These are phyloP conservation scores for Neofusicoccum laricinum DNA, from an alignment of 2,329 filamentous ascomycete species.

Conservation along the genomic window DNA sequence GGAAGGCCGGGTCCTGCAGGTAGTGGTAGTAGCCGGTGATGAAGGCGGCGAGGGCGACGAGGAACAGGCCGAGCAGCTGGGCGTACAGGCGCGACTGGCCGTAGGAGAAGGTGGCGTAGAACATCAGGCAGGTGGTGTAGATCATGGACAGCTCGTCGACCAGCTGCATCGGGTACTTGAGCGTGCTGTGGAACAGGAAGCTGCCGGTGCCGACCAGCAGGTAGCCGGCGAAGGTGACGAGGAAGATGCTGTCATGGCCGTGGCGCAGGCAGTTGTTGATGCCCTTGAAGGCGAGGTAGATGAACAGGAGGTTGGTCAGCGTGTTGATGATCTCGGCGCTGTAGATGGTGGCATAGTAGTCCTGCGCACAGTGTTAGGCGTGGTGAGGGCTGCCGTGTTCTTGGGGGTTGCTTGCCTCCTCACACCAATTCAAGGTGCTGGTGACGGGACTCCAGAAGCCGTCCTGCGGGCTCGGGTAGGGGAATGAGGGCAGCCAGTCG, in stretches of 20 bases:
- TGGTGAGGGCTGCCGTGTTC: not conserved
- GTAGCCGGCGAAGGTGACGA: constrained; percentile 63
- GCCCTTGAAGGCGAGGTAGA: constrained; percentile 74
- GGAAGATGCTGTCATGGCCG: constrained; percentile 72
- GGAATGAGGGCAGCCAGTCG: constrained; percentile 42
- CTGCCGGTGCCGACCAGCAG: constrained; percentile 60
- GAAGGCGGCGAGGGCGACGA: constrained; percentile 54
- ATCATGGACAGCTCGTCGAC: constrained; percentile 71
- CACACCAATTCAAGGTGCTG: constrained; percentile 74
- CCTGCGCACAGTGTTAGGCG: constrained; percentile 43
- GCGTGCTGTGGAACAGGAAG: constrained; percentile 62
- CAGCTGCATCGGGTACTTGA: constrained; percentile 70
- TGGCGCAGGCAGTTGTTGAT: constrained; percentile 69
- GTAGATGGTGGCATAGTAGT: constrained; percentile 73
- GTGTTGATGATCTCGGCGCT: constrained; percentile 77
- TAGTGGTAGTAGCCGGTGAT: constrained; percentile 82
- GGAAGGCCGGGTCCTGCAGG: constrained; percentile 77
- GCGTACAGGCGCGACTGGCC: constrained; percentile 53
- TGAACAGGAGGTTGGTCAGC: constrained; percentile 77
- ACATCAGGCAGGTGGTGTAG: constrained; percentile 64
- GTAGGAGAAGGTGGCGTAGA: constrained; percentile 73
- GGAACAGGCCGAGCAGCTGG: constrained; percentile 54
- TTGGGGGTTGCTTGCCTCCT: constrained; percentile 56
- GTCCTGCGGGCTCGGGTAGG: constrained; percentile 50
- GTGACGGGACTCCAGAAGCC: constrained; percentile 70